Percentiles rank a stretch among this genome's conserved stretches.
These are phyloP conservation scores for Toxicodendron radicans DNA, from an alignment of 345 rosid species.

Conservation along the genomic window DNA sequence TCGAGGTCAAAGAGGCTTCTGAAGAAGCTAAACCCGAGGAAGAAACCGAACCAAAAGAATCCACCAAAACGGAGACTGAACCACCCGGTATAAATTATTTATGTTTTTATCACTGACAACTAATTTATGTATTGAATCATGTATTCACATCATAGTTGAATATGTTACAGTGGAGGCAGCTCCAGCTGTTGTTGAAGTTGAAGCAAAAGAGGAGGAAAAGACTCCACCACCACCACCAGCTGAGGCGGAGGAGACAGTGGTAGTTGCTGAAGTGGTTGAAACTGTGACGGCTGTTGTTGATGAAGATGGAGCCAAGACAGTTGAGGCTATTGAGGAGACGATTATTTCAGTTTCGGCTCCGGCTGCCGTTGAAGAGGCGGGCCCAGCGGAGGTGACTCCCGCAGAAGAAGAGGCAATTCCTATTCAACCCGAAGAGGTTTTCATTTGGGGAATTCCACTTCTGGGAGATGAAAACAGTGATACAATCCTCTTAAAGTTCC, in stretches of 20 bases:
- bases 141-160: too few relatives aligned
- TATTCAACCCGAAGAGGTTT: constrained; percentile 33
- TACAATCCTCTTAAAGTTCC: constrained; percentile 68
- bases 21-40: constrained; percentile 30
- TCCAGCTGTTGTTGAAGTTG: constrained; percentile 20
- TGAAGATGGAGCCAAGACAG: constrained; percentile 80
- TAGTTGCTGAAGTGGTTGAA: constrained; percentile 38
- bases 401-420: constrained; percentile 12
- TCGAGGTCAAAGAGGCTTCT: constrained; percentile 19
- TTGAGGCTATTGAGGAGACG: constrained; percentile 86
- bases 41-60: background rate
- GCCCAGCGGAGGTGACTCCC: background rate
- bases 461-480: constrained; percentile 71
- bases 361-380: background rate
- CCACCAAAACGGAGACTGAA: constrained; percentile 23
- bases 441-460: constrained; percentile 78
- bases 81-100: too few relatives aligned
- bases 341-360: constrained; percentile 45
- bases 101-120: too few relatives aligned
- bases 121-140: too few relatives aligned
- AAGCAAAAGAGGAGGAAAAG: constrained; percentile 33
- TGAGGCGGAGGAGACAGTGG: constrained; percentile 17
- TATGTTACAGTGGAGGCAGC: constrained; percentile 8
- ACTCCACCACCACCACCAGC: background rate
- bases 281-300: constrained; percentile 51